Evolutionary conservation across 192 early-diverging fungal genomes (phyloP), one percentile per base, ranked within the genome.

Genomic region (Lunasporangiospora selenospora): DNA sequence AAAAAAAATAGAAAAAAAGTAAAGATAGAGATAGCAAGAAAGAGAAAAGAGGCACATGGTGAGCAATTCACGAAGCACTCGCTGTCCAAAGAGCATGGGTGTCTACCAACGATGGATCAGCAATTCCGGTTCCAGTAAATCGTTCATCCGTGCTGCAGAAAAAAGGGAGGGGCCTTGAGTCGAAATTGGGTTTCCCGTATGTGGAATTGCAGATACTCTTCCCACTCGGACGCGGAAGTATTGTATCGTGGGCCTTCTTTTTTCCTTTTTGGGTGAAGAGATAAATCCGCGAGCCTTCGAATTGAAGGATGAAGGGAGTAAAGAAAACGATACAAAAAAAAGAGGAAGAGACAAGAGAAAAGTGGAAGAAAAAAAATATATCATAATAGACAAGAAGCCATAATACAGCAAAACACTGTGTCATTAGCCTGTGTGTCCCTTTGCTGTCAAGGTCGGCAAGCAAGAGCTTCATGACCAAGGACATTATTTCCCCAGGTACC

Each of bases 381-480:
- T 24, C 9, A 13, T 38, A 66, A 66, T 52, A 38, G 71, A 67
- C 24, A 55, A 27, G 13, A 21, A 33, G 40, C 24, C 52, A 29
- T 37, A 39, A 55, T 55, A 55, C n/a, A 64, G 42, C 32, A 45
- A 53, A 46, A 54, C n/a, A n/a, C n/a, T n/a, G n/a, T n/a, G n/a
- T n/a, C n/a, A n/a, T n/a, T n/a, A n/a, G n/a, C n/a, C n/a, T n/a
- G n/a, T n/a, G n/a, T n/a, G n/a, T n/a, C n/a, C n/a, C n/a, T n/a
- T n/a, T n/a, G n/a, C n/a, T n/a, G n/a, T n/a, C n/a, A n/a, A n/a
- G n/a, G n/a, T n/a, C n/a, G n/a, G n/a, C n/a, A n/a, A n/a, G n/a
- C n/a, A n/a, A n/a, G 62, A 64, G 62, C 51, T 54, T 62, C 40
- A 32, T 21, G 23, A 51, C 15, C 53, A 80, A 67, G 36, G 32